Evolutionary conservation across 106 monocot species (phyloP), one percentile per base, ranked within the genome.

Genomic region (Ottelia alismoides): DNA sequence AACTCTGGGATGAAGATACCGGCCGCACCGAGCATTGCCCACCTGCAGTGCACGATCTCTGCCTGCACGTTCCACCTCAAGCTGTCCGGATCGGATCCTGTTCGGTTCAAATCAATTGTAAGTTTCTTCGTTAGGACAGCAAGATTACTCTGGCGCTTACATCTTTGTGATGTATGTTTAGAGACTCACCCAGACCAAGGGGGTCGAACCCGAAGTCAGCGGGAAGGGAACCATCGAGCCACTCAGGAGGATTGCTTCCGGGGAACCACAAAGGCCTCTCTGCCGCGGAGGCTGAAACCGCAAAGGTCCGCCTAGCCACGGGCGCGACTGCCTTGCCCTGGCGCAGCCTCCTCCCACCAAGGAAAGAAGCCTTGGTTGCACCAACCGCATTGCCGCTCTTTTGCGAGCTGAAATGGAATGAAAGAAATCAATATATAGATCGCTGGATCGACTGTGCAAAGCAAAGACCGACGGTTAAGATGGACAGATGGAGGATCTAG

Each of bases 211-310:
- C 94, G 47, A 96, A 96, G 56, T 96, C 94, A 52, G 76, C 94
- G 5, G 94, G 94, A 59, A 96, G 94, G 78, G 80, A 80, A 58
- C 94, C 94, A 58, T 96, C 94, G 59, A 96, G 94, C 94, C 94
- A 96, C 31, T 72, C 69, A 20, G 94, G 94, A 66, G 94, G 94
- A 58, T 70, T 88, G 84, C 94, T 96, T 49, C 94, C 94, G 0
- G 94, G 94, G 74, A 96, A 96, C 94, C 94, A 96, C 67, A 96
- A 46, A 0, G 94, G 94, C 23, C 94, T 84, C 27, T 96, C 94
- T 1, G 77, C 1, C 2, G 74, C 51, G 0, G 73, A 77, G 1
- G 83, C 82, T 3, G 79, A 64, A 6, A 82, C 85, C 12, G 73
- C 45, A 12, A 96, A 45, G 2, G 68, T 24, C 20, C 60, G 28